Percentiles rank a stretch among this genome's conserved stretches.
Conservation (phyloP, 169 alveolate species). For the Neospora caninum region DNA sequence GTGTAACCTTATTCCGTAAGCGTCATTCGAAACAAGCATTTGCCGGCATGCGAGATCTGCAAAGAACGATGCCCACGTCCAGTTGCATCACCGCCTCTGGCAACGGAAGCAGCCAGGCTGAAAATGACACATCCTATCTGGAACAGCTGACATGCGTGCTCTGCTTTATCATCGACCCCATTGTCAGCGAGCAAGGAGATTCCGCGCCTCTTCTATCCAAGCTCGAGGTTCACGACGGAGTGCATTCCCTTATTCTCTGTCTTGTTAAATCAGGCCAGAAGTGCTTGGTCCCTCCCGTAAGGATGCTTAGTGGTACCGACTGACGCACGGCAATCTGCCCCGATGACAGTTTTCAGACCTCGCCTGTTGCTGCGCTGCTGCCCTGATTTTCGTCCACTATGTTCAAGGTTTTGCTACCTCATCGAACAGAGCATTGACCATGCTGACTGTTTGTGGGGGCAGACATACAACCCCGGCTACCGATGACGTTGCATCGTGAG, state of each 20-base stretch:
- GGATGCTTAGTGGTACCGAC: neutral
- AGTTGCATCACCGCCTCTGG: neutral
- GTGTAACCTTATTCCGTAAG: neutral
- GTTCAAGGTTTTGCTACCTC: neutral
- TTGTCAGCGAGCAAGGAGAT: neutral
- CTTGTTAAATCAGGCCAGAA: neutral
- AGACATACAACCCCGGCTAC: neutral
- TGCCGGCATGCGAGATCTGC: too few species aligned
- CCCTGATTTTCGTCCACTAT: neutral
- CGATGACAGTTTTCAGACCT: neutral
- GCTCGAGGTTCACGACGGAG: slow-evolving; percentile 11
- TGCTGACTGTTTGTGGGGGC: neutral
- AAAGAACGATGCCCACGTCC: neutral
- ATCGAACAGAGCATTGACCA: neutral
- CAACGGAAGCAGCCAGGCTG: neutral
- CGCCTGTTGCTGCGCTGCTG: neutral
- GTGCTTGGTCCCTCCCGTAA: neutral
- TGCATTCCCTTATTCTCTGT: neutral
- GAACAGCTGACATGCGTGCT: neutral
- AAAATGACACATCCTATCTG: neutral
- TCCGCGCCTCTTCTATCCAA: neutral
- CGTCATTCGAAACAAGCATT: neutral
- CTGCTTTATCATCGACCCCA: neutral
- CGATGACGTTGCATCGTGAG: neutral
- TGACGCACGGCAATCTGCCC: too few species aligned